Percentiles rank a stretch among this genome's conserved stretches.
These are phyloP conservation scores for Rosa lucieae DNA, from an alignment of 306 rosid genomes.

Conservation along the genomic window DNA sequence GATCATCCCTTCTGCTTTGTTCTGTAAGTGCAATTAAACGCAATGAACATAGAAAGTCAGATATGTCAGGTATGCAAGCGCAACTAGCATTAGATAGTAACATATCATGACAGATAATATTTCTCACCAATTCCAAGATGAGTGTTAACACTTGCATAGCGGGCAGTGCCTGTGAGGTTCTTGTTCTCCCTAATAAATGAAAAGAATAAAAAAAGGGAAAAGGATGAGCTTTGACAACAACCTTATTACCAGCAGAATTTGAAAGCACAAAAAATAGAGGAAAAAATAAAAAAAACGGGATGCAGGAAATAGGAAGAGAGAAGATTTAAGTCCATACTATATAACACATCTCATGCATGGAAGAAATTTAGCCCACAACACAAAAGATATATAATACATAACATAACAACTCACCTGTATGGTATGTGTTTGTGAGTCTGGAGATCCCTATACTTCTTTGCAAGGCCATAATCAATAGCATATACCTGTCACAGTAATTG, in stretches of 20 bases:
- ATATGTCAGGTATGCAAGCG: constrained; percentile 9
- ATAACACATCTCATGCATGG: neutral
- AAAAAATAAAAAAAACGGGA: too few relatives aligned
- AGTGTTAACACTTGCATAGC: constrained; percentile 98
- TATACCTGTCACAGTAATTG: constrained; percentile 65
- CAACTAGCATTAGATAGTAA: constrained; percentile 20
- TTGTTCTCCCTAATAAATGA: constrained; percentile 74
- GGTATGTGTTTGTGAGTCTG: constrained; percentile 98
- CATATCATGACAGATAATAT: constrained; percentile 25
- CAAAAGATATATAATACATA: neutral
- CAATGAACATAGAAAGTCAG: constrained; percentile 26
- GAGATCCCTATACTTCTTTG: constrained; percentile 93
- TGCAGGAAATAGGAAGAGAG: neutral
- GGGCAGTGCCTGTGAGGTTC: constrained; percentile 99
- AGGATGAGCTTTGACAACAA: neutral
- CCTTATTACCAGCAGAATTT: neutral
- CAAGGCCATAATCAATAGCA: constrained; percentile 93
- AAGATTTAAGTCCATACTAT: neutral
- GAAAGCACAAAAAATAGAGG: neutral
- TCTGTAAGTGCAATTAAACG: constrained; percentile 51
- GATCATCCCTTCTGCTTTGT: constrained; percentile 99
- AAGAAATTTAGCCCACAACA: neutral
- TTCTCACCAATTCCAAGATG: constrained; percentile 98
- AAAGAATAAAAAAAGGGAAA: constrained; percentile 17
- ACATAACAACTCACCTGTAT: constrained; percentile 65